Evolutionary conservation across 2,329 filamentous ascomycete species (phyloP), one percentile per base, ranked within the genome.

Genomic region (Cryoendolithus antarcticus): DNA sequence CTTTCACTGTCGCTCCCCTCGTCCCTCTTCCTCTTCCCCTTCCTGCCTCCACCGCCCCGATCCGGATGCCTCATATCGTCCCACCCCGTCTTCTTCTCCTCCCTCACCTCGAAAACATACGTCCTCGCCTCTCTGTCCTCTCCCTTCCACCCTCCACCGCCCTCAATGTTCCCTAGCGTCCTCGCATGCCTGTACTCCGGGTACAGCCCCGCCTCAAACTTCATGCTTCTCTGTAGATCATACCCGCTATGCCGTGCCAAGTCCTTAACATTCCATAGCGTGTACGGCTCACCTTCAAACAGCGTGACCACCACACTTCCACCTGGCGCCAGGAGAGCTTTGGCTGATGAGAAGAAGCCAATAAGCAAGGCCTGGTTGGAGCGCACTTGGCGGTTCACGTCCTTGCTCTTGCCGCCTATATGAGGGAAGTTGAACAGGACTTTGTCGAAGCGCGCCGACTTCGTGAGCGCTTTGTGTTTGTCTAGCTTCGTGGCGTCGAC

Each of bases 351-450:
- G 63, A 86, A 85, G 63, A 84, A 84, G 32, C 68, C 65, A 9
- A 83, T 78, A 29, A 86, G 69, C 37, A 86, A 68, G 54, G 82
- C 77, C 62, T 94, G 88, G 64, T 98, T 96, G 59, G 84, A 77
- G 41, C 91, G 78, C 9, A 95, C 86, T 63, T 98, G 91, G 29
- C 91, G 73, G 65, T 95, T 95, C 40, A 95, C 82, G 64, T 96
- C 88, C 50, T 82, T 96, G 48, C 77, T 82, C 53, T 93, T 80
- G 34, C 91, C 91, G 47, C 91, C 91, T 3, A 93, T 82, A 65
- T 98, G 91, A 29, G 91, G 91, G 62, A 98, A 98, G 69, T 95
- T 94, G 75, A 96, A 98, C 48, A 89, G 70, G 45, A 96, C 80
- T 41, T 77, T 73, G 59, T 93, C 79, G 70, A 82, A 88, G 3